Evolutionary conservation across 2,329 filamentous ascomycete genomes (phyloP).

Genomic region (Ilyonectria robusta): DNA sequence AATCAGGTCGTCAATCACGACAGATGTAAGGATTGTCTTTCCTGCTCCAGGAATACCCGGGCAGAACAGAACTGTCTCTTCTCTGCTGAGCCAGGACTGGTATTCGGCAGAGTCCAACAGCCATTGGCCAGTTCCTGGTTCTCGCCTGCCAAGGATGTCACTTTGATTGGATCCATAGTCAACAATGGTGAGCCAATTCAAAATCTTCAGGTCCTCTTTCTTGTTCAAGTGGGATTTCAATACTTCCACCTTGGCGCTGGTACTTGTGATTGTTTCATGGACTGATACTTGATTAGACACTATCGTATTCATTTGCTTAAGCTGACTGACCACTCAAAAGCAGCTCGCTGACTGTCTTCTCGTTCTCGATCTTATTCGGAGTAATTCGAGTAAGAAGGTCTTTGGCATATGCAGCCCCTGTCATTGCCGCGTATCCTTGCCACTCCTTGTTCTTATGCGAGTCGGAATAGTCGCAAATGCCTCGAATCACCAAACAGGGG

Average conservation of each 20-base stretch:
- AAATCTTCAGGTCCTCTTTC: background rate
- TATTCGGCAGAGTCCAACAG: background rate
- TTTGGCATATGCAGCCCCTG: slow-evolving; percentile 45
- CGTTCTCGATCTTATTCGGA: background rate
- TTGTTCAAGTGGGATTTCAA: too few species aligned
- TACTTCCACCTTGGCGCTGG: background rate
- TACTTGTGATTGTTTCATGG: background rate
- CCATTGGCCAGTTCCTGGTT: slow-evolving; percentile 51
- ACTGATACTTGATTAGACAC: background rate
- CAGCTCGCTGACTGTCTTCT: background rate
- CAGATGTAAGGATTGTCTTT: background rate
- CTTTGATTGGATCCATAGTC: slow-evolving; percentile 55
- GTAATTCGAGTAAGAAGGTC: background rate
- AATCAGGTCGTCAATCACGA: background rate
- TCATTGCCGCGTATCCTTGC: slow-evolving; percentile 30
- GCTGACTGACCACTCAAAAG: background rate
- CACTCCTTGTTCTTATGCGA: too few species aligned
- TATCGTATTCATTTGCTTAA: background rate
- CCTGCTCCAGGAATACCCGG: background rate
- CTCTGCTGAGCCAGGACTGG: background rate
- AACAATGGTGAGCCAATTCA: slow-evolving; percentile 56
- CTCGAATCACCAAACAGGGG: too few species aligned
- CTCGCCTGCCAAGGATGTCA: slow-evolving; percentile 51
- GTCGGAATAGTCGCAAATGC: too few species aligned
- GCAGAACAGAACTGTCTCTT: slow-evolving; percentile 53